phyloP scores from a whole-genome alignment of 2,329 filamentous ascomycete genomes.

The Ophiosphaerella narmari region DNA sequence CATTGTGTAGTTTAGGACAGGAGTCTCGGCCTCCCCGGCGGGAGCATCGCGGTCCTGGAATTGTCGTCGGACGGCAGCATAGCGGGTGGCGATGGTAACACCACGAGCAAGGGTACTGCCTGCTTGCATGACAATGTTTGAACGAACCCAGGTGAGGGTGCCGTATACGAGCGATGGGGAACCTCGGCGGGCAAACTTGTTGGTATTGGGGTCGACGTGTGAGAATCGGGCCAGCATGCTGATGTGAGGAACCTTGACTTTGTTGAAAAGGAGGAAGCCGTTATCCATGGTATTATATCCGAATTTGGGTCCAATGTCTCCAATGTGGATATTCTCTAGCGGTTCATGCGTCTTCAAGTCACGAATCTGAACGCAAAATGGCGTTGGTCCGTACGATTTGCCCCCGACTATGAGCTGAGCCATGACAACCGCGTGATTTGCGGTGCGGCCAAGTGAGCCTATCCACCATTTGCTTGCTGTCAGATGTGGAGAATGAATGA shows the following conservation, averaged over 20 bases:
- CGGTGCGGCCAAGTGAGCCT: slow-evolving; percentile 74
- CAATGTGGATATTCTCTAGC: slow-evolving; percentile 64
- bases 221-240: slow-evolving; percentile 76
- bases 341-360: slow-evolving; percentile 58
- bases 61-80: slow-evolving; percentile 74
- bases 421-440: slow-evolving; percentile 79
- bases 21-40: slow-evolving; percentile 67
- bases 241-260: slow-evolving; percentile 74
- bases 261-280: slow-evolving; percentile 76
- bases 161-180: slow-evolving; percentile 73
- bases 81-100: slow-evolving; percentile 77
- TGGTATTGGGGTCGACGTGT: slow-evolving; percentile 68
- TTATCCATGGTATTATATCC: slow-evolving; percentile 85
- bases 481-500: slow-evolving; percentile 72
- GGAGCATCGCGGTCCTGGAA: slow-evolving; percentile 75
- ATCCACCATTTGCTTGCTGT: slow-evolving; percentile 88
- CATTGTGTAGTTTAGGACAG: slow-evolving; percentile 81
- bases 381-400: slow-evolving; percentile 73
- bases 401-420: slow-evolving; percentile 73
- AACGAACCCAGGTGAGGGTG: slow-evolving; percentile 75
- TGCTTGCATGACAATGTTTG: slow-evolving; percentile 73
- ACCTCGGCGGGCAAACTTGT: slow-evolving; percentile 69
- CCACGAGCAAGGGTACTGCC: slow-evolving; percentile 73
- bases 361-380: slow-evolving; percentile 75
- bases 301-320: slow-evolving; percentile 81